Conservation (phyloP, 2,329 filamentous ascomycete species). For the Stachybotrys chlorohalonatus region DNA sequence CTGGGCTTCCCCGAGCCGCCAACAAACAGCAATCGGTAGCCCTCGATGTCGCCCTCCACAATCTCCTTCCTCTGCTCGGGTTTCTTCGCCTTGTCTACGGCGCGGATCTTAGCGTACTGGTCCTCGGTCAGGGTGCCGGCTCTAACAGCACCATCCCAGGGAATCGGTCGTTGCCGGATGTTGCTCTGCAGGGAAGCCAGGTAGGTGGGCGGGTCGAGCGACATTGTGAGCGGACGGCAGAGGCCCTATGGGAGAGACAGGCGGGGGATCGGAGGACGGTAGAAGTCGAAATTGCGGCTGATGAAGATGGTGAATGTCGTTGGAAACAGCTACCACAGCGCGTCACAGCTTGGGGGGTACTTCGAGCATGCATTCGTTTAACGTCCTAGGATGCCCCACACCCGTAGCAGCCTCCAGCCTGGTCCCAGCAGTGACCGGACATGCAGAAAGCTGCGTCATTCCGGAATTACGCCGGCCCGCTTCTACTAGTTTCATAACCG, state of each 20-base stretch:
- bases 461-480: not conserved
- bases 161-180: constrained; percentile 90
- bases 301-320: not conserved
- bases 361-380: not conserved
- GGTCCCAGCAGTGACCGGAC: no score
- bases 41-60: constrained; percentile 69
- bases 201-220: constrained; percentile 85
- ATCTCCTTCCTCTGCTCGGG: constrained; percentile 72
- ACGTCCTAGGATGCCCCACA: not conserved
- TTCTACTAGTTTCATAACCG: no score
- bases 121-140: constrained; percentile 89
- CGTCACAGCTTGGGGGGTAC: not conserved
- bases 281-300: not conserved
- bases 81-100: constrained; percentile 91
- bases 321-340: not conserved
- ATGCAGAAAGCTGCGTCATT: not conserved
- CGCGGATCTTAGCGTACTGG: constrained; percentile 91
- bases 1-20: constrained; percentile 60
- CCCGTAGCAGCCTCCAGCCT: not conserved
- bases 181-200: constrained; percentile 84
- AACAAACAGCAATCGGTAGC: constrained; percentile 72
- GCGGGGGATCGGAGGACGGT: not conserved
- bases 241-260: constrained; percentile 7
- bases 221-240: constrained; percentile 50
- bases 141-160: constrained; percentile 93